Evolutionary conservation across 345 rosid genomes (phyloP).

Genomic region (Cardamine resedifolia): DNA sequence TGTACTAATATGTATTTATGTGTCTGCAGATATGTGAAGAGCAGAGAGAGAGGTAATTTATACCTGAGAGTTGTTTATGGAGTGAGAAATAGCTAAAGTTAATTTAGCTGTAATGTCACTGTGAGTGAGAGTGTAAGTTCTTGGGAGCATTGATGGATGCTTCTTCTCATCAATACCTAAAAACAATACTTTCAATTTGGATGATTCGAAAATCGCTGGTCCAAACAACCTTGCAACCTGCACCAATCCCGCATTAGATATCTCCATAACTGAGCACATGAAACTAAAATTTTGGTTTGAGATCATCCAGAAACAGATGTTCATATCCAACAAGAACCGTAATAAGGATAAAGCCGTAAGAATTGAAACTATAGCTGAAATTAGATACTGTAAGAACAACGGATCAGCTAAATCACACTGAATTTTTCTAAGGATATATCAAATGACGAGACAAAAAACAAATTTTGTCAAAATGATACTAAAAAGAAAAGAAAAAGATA

Average conservation of each 20-base stretch:
- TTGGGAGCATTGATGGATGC: slow-evolving; percentile 85
- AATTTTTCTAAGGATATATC: neutral
- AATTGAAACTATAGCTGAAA: neutral
- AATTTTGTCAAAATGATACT: neutral
- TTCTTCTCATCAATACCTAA: slow-evolving; percentile 89
- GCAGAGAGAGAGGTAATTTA: neutral
- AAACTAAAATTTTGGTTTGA: neutral
- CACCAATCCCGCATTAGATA: slow-evolving; percentile 7
- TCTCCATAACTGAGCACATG: neutral
- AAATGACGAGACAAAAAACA: neutral
- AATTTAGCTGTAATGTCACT: slow-evolving; percentile 86
- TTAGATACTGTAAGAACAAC: neutral
- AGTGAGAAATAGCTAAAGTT: slow-evolving; percentile 83
- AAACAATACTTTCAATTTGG: slow-evolving; percentile 85
- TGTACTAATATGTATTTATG: neutral
- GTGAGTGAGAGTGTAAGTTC: slow-evolving; percentile 92
- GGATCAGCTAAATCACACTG: slow-evolving; percentile 5
- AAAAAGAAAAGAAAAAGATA: neutral
- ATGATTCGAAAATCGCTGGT: slow-evolving; percentile 89
- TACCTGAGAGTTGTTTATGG: slow-evolving; percentile 95
- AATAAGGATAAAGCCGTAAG: neutral
- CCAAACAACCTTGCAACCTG: slow-evolving; percentile 93
- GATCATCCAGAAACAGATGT: neutral
- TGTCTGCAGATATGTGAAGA: neutral
- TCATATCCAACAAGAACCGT: neutral